Conservation (phyloP, 805 yeast species). For the Jamesozyma lodderae region DNA sequence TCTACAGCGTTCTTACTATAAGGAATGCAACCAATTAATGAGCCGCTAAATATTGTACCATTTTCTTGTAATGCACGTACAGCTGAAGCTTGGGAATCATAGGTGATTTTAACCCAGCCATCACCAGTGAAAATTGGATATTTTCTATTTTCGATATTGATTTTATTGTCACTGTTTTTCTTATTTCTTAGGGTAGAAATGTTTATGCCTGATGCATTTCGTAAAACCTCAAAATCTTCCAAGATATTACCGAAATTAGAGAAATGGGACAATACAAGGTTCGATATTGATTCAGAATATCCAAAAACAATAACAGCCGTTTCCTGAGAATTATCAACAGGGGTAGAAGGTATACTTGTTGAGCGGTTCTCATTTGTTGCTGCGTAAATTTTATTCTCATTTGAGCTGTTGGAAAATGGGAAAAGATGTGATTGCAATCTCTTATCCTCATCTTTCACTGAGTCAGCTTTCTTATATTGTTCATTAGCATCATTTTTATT, state of each 20-base stretch:
- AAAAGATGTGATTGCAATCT: neutral
- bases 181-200: slow-evolving; percentile 18
- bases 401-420: neutral
- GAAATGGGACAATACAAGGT: slow-evolving; percentile 60
- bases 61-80: slow-evolving; percentile 78
- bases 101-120: slow-evolving; percentile 88
- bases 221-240: slow-evolving; percentile 55
- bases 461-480: neutral
- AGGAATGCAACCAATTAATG: slow-evolving; percentile 59
- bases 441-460: slow-evolving; percentile 1
- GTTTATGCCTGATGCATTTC: slow-evolving; percentile 28
- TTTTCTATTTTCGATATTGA: slow-evolving; percentile 19
- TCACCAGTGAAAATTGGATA: slow-evolving; percentile 75
- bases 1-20: slow-evolving; percentile 54
- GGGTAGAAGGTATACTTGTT: neutral
- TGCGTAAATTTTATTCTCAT: neutral
- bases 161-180: slow-evolving; percentile 2
- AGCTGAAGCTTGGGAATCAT: slow-evolving; percentile 65
- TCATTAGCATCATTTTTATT: no score
- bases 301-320: slow-evolving; percentile 81
- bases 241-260: slow-evolving; percentile 69
- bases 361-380: neutral
- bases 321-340: slow-evolving; percentile 29
- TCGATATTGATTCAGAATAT: slow-evolving; percentile 69
- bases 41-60: slow-evolving; percentile 61